These are phyloP conservation scores for Rhododendron henanense DNA, from an alignment of 148 eudicot genomes.

Conservation along the genomic window DNA sequence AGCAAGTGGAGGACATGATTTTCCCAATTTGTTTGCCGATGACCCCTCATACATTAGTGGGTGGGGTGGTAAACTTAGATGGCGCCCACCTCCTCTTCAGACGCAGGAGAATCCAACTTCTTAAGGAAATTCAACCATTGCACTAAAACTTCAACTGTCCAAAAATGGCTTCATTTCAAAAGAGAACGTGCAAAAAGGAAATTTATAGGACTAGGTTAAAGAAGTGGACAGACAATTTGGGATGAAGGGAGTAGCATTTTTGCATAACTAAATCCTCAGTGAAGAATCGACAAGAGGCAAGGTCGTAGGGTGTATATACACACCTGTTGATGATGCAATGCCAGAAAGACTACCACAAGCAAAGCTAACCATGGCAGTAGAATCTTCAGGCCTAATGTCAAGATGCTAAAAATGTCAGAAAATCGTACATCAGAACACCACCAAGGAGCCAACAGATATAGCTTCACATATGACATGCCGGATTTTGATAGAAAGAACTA, in stretches of 20 bases:
- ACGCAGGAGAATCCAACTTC: background rate
- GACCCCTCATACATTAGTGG: too few species aligned
- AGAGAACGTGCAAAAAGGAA: background rate
- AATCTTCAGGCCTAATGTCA: slow-evolving; percentile 57
- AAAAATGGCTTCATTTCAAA: background rate
- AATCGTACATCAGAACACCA: background rate
- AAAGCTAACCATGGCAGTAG: slow-evolving; percentile 53
- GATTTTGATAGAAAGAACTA: background rate
- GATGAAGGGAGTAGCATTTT: background rate
- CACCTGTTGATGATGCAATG: slow-evolving; percentile 73
- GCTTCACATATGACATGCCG: background rate
- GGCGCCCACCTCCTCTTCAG: too few species aligned
- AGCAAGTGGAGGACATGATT: background rate
- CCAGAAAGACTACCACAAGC: slow-evolving; percentile 80
- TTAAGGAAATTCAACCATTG: background rate
- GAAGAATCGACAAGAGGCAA: background rate
- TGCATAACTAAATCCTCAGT: background rate
- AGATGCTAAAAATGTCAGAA: slow-evolving; percentile 15
- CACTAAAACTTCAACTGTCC: background rate
- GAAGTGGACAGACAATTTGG: background rate
- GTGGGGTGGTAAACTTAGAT: too few species aligned
- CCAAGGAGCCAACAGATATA: background rate
- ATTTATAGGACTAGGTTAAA: background rate
- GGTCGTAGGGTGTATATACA: slow-evolving; percentile 3
- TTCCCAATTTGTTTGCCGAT: background rate